Evolutionary conservation across 192 early-diverging fungal species (phyloP).

Genomic region (Thamnidium elegans): DNA sequence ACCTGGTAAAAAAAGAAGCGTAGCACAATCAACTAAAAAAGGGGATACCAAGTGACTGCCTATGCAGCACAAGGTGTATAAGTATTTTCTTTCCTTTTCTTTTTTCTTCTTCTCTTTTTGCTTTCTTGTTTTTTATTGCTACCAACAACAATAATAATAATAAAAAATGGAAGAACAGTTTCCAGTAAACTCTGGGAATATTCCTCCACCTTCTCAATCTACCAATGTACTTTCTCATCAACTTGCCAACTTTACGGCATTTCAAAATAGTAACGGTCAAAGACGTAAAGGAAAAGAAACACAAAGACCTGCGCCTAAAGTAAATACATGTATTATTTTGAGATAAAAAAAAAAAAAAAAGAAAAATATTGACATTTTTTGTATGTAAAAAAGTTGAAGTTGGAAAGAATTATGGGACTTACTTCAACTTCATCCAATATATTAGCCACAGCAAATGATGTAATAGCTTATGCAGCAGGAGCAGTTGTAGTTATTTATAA

Average conservation of each 20-base stretch:
- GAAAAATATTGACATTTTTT: not conserved
- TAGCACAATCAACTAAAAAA: not conserved
- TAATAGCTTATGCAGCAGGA: constrained; percentile 77
- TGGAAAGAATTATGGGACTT: constrained; percentile 68
- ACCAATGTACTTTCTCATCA: constrained; percentile 5
- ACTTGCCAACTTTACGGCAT: not conserved
- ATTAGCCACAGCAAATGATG: constrained; percentile 52
- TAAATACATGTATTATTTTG: constrained; percentile 6
- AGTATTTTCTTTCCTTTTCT: not conserved
- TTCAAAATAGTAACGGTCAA: constrained; percentile 1
- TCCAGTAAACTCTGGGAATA: constrained; percentile 36
- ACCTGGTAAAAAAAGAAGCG: no score
- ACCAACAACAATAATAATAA: not conserved
- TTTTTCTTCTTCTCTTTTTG: not conserved
- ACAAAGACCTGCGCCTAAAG: constrained; percentile 15
- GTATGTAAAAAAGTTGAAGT: constrained; percentile 40
- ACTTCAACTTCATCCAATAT: constrained; percentile 51
- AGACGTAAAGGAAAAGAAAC: constrained; percentile 32
- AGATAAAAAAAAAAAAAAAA: not conserved
- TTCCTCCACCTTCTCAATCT: constrained; percentile 29
- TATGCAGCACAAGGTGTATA: not conserved
- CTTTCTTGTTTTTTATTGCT: not conserved
- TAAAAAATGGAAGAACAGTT: constrained; percentile 22
- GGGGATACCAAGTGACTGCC: constrained; percentile 5
- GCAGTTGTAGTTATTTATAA: constrained; percentile 73